Percentiles rank a stretch among this genome's conserved stretches.
Evolutionary conservation across 306 rosid genomes (phyloP).

Genomic region (Oemleria cerasiformis): DNA sequence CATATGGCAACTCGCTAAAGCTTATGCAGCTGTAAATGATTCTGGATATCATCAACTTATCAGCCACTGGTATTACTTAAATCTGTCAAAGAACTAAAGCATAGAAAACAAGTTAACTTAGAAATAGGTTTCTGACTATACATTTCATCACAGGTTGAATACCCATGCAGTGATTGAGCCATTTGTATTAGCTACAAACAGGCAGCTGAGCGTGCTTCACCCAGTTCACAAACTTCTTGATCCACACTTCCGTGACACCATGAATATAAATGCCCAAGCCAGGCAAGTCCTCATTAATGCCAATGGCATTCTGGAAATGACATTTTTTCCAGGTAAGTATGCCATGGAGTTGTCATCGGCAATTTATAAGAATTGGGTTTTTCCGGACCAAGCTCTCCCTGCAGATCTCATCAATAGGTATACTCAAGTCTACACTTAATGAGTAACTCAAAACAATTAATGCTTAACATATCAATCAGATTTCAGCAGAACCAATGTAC

Average conservation of each 20-base stretch:
- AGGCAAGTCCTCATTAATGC: neutral
- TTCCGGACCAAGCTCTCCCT: neutral
- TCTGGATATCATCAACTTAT: neutral
- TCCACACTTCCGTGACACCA: neutral
- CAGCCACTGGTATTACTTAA: neutral
- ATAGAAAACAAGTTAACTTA: neutral
- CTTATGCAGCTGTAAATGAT: neutral
- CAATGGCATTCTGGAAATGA: neutral
- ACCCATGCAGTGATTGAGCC: neutral
- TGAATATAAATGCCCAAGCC: neutral
- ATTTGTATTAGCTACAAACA: neutral
- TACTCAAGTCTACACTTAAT: neutral
- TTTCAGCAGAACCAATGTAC: too few species aligned
- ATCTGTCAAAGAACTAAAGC: neutral
- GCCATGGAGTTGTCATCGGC: neutral
- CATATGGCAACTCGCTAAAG: neutral
- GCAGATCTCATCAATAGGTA: neutral
- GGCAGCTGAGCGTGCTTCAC: neutral
- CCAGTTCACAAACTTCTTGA: neutral
- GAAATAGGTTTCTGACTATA: neutral
- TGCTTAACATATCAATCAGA: too few species aligned
- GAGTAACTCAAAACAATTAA: too few species aligned
- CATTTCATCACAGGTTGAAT: neutral
- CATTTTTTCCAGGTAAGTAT: neutral
- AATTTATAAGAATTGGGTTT: neutral